A percentile compares a stretch with the other conserved stretches of the same genome.
These are phyloP conservation scores for Penicillium glabrum DNA, from an alignment of 2,329 filamentous ascomycete genomes.

Conservation along the genomic window DNA sequence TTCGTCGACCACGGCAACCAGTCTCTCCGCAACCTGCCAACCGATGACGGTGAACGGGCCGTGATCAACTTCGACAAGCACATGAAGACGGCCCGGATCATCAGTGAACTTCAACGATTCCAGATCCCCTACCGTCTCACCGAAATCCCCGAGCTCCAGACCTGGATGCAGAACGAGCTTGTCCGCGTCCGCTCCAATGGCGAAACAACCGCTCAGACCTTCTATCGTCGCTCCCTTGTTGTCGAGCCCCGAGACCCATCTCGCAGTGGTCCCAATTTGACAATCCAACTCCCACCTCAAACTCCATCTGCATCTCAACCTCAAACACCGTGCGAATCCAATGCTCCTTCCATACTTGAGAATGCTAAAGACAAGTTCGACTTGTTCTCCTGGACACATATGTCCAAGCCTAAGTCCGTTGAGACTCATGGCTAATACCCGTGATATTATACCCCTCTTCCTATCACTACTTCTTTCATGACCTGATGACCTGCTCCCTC, in stretches of 20 bases:
- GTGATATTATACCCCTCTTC: constrained; percentile 1
- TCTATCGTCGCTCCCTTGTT: constrained; percentile 80
- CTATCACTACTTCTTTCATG: constrained; percentile 4
- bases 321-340: constrained; percentile 21
- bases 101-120: constrained; percentile 92
- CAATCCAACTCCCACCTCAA: not conserved
- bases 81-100: constrained; percentile 89
- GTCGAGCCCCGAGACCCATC: constrained; percentile 64
- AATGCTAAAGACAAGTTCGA: constrained; percentile 53
- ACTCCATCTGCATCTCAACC: constrained; percentile 23
- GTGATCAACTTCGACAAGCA: constrained; percentile 99
- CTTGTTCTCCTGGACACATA: constrained; percentile 53
- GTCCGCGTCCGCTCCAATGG: constrained; percentile 68
- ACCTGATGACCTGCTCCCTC: constrained; percentile 23
- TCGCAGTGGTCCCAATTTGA: constrained; percentile 15
- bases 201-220: constrained; percentile 62
- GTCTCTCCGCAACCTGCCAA: constrained; percentile 72
- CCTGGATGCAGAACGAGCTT: constrained; percentile 86
- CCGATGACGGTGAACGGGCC: constrained; percentile 64
- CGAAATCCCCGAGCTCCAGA: constrained; percentile 83
- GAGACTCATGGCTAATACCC: constrained; percentile 33
- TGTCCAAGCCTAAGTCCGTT: constrained; percentile 43
- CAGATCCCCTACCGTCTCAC: constrained; percentile 87
- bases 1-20: constrained; percentile 96
- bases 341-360: constrained; percentile 33